Evolutionary conservation across 805 yeast species (phyloP).

Genomic region (Priceomyces castillae): DNA sequence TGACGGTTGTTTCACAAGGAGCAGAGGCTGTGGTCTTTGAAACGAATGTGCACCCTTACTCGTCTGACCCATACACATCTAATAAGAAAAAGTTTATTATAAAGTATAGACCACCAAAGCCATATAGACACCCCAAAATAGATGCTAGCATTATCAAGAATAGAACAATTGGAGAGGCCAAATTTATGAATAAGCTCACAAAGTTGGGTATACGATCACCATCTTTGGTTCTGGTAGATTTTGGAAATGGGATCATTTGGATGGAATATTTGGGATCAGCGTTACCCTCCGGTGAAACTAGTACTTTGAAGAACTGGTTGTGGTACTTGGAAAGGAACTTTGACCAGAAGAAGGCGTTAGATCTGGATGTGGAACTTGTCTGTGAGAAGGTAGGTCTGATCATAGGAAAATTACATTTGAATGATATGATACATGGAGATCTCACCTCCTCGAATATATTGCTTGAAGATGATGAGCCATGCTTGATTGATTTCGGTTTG

Average conservation of each 20-base stretch:
- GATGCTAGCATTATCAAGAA: constrained; percentile 75
- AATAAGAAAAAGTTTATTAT: constrained; percentile 50
- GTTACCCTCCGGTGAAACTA: constrained; percentile 49
- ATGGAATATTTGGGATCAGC: constrained; percentile 73
- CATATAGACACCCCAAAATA: constrained; percentile 83
- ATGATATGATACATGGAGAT: constrained; percentile 90
- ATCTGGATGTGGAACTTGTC: constrained; percentile 40
- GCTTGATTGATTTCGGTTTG: constrained; percentile 87
- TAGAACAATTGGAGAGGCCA: constrained; percentile 82
- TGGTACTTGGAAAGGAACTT: constrained; percentile 53
- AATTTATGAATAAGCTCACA: constrained; percentile 58
- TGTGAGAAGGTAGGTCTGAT: constrained; percentile 59
- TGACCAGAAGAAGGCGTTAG: constrained; percentile 19
- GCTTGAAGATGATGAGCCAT: constrained; percentile 45
- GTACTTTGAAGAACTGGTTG: constrained; percentile 69
- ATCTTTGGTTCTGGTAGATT: constrained; percentile 69
- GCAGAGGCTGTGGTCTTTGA: constrained; percentile 84
- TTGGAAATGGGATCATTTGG: constrained; percentile 77
- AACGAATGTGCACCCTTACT: constrained; percentile 65
- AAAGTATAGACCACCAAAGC: constrained; percentile 85
- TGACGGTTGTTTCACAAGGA: constrained; percentile 72
- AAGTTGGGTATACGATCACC: constrained; percentile 69
- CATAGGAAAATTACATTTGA: constrained; percentile 68
- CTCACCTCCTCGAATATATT: constrained; percentile 87
- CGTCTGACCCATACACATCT: constrained; percentile 22